Percentiles rank a stretch among this genome's conserved stretches.
phyloP scores from a whole-genome alignment of 2,329 filamentous ascomycete species.

The Clarireedia monteithiana region DNA sequence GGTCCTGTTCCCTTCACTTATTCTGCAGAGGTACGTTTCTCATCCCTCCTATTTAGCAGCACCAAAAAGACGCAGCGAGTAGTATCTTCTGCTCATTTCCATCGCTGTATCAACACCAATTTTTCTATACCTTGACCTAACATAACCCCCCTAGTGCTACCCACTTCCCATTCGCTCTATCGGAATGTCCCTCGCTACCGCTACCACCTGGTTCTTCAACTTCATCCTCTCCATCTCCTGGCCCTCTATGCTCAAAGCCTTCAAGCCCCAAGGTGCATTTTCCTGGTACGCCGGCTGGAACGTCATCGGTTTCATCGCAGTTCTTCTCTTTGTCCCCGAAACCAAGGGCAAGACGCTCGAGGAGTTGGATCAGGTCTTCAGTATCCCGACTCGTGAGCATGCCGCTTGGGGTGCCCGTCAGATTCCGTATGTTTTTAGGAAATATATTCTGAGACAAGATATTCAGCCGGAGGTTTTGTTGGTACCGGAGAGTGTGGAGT shows the following conservation, averaged over 20 bases:
- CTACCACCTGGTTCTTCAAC: conserved; percentile 52
- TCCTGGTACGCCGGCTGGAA: conserved; percentile 48
- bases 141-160: not conserved
- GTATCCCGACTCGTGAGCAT: conserved; percentile 19
- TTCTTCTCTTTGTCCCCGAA: conserved; percentile 48
- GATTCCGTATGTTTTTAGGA: conserved; percentile 1
- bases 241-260: conserved; percentile 20
- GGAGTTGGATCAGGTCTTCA: conserved; percentile 41
- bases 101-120: not conserved
- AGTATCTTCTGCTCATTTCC: not conserved
- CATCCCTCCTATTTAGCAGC: not conserved
- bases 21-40: conserved; percentile 33
- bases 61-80: too few species aligned
- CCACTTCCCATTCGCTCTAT: conserved; percentile 52
- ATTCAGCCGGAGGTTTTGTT: not conserved
- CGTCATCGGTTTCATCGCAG: conserved; percentile 43
- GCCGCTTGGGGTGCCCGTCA: conserved; percentile 1
- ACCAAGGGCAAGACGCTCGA: conserved; percentile 41
- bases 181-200: conserved; percentile 56
- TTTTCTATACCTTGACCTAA: not conserved
- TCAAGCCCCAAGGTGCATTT: conserved; percentile 37
- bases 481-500: not conserved
- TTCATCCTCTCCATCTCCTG: conserved; percentile 51
- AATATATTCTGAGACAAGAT: not conserved
- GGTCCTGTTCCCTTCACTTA: conserved; percentile 54